Conservation (phyloP, 805 yeast genomes). For the Starmerella vitae region DNA sequence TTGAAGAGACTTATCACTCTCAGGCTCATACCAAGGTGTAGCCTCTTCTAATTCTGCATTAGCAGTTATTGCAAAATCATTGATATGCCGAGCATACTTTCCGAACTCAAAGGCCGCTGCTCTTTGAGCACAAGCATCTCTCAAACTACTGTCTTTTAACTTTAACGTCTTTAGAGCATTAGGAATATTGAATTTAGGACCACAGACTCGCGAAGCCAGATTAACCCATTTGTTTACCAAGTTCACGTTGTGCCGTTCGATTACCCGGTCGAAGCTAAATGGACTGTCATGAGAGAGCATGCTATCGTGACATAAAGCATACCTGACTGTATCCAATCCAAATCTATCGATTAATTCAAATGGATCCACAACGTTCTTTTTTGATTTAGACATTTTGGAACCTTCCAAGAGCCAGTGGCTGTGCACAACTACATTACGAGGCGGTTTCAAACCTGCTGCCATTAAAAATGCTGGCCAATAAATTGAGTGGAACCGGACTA, state of each 20-base stretch:
- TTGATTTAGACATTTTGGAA: constrained; percentile 81
- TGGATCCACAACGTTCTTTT: constrained; percentile 93
- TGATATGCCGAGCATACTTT: constrained; percentile 29
- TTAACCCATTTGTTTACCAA: constrained; percentile 77
- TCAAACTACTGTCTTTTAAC: constrained; percentile 21
- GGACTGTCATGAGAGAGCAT: constrained; percentile 67
- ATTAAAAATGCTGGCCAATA: constrained; percentile 88
- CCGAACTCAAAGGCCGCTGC: constrained; percentile 43
- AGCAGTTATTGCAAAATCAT: constrained; percentile 29
- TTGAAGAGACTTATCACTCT: constrained; percentile 19
- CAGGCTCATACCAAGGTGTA: constrained; percentile 57
- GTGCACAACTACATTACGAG: constrained; percentile 70
- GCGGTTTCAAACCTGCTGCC: constrained; percentile 65
- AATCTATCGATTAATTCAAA: constrained; percentile 44
- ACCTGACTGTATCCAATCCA: constrained; percentile 50
- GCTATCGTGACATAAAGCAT: constrained; percentile 64
- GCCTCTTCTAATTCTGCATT: constrained; percentile 54
- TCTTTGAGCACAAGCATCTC: constrained; percentile 47
- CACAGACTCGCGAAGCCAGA: constrained; percentile 58
- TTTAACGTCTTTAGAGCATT: constrained; percentile 4
- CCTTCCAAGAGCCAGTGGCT: constrained; percentile 91
- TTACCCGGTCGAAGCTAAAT: constrained; percentile 51
- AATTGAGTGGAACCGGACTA: constrained; percentile 71
- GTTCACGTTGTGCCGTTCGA: constrained; percentile 31
- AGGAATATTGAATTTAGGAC: constrained; percentile 46